Conservation (phyloP, 2,329 filamentous ascomycete genomes). For the Tolypocladium ovalisporum region DNA sequence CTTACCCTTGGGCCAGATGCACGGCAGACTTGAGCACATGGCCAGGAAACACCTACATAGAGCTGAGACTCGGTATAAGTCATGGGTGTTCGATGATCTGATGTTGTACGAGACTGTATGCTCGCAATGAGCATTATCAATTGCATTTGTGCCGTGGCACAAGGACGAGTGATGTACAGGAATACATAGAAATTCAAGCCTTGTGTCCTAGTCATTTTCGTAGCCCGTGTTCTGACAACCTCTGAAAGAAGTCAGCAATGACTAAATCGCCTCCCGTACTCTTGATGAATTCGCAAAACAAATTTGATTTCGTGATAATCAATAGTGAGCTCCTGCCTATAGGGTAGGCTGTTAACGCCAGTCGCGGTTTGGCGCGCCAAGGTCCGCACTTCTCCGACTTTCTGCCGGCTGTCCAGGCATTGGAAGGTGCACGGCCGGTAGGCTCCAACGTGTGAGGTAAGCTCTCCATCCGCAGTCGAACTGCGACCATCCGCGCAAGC, state of each 20-base stretch:
- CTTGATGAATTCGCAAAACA: no score
- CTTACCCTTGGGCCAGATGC: not conserved
- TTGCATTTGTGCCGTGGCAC: not conserved
- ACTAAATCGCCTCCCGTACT: no score
- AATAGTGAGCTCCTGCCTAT: not conserved
- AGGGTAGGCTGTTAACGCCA: not conserved
- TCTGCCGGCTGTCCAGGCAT: conserved; percentile 15
- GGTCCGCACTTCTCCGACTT: conserved; percentile 14
- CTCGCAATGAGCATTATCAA: not conserved
- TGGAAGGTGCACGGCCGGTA: conserved; percentile 6
- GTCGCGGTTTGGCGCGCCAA: not conserved
- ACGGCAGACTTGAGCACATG: not conserved
- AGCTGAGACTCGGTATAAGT: not conserved
- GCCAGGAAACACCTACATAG: not conserved
- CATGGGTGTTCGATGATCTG: not conserved
- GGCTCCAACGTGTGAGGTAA: conserved; percentile 31
- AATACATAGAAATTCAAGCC: no score
- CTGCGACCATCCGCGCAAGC: conserved; percentile 7
- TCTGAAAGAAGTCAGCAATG: no score
- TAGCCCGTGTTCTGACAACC: no score
- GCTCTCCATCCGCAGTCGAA: conserved; percentile 18
- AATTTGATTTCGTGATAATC: no score
- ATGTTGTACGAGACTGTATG: not conserved
- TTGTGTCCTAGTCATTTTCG: no score
- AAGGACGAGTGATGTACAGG: not conserved